A percentile compares a stretch with the other conserved stretches of the same genome.
Evolutionary conservation across 2,329 filamentous ascomycete genomes (phyloP).

Genomic region (Coniochaeta hoffmannii): DNA sequence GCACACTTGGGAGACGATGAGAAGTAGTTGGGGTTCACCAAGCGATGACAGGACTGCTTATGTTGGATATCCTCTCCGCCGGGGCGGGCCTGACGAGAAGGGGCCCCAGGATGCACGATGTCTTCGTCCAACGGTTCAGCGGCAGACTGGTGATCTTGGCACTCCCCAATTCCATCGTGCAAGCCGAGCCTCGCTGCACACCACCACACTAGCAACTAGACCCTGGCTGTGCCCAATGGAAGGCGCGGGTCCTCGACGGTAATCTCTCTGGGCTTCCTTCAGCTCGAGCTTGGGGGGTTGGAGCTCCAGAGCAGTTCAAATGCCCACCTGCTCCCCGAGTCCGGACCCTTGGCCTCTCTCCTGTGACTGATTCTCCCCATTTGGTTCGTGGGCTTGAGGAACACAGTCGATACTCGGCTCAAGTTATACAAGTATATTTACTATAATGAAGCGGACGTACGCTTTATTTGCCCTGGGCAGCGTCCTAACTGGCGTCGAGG

Average conservation of each 20-base stretch:
- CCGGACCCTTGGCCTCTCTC: not conserved
- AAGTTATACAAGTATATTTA: not conserved
- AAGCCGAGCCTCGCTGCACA: not conserved
- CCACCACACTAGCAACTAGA: not conserved
- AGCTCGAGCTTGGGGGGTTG: not conserved
- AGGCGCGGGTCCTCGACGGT: not conserved
- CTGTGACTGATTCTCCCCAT: not conserved
- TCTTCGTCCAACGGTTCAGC: not conserved
- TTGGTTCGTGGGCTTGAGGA: not conserved
- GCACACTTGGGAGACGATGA: no score
- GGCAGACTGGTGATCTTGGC: not conserved
- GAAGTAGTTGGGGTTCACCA: no score
- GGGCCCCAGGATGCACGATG: not conserved
- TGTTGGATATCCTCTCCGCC: not conserved
- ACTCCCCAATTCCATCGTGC: not conserved
- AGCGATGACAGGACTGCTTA: not conserved
- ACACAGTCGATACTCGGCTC: not conserved
- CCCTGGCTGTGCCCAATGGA: not conserved
- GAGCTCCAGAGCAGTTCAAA: not conserved
- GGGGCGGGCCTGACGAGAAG: not conserved
- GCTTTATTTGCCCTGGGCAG: conserved; percentile 15
- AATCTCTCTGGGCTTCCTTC: conserved; percentile 1
- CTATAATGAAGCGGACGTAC: conserved; percentile 16
- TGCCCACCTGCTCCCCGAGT: not conserved
- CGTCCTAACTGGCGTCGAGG: conserved; percentile 11